A percentile compares a stretch with the other conserved stretches of the same genome.
Evolutionary conservation across 1,284 basidiomycete species (phyloP).

Genomic region (Fomitopsis pinicola): DNA sequence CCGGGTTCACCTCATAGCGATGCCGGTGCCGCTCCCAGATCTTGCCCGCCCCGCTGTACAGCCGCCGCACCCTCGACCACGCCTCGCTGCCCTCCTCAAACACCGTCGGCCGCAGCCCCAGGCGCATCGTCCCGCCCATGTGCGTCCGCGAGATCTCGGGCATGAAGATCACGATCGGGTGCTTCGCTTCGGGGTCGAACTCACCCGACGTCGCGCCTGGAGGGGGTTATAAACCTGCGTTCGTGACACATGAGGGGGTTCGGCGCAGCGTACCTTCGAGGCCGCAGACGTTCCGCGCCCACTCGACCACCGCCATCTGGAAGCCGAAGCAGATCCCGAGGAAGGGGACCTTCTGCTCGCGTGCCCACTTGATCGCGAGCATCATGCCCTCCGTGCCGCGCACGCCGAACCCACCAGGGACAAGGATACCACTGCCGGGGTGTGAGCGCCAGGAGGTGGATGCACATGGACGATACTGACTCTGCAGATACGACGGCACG

Average conservation of each 20-base stretch:
- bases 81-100: constrained; percentile 63
- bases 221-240: too few species aligned
- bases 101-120: constrained; percentile 91
- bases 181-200: constrained; percentile 55
- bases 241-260: too few species aligned
- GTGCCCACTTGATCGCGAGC: constrained; percentile 93
- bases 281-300: constrained; percentile 83
- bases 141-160: constrained; percentile 98
- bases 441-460: not conserved
- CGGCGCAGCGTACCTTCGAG: constrained; percentile 67
- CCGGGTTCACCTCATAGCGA: constrained; percentile 96
- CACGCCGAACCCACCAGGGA: constrained; percentile 93
- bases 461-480: constrained; percentile 37
- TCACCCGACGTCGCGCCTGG: constrained; percentile 92
- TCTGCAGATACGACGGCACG: constrained; percentile 85
- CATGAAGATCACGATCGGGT: constrained; percentile 95
- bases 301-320: constrained; percentile 96
- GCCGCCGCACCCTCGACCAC: constrained; percentile 68
- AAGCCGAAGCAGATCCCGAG: constrained; percentile 97
- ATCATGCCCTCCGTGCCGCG: constrained; percentile 99
- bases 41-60: constrained; percentile 83
- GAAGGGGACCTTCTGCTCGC: constrained; percentile 94
- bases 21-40: constrained; percentile 99
- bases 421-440: constrained; percentile 76
- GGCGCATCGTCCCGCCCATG: constrained; percentile 98